phyloP scores from a whole-genome alignment of 2,329 filamentous ascomycete species.

The Calonectria multiphialidica region DNA sequence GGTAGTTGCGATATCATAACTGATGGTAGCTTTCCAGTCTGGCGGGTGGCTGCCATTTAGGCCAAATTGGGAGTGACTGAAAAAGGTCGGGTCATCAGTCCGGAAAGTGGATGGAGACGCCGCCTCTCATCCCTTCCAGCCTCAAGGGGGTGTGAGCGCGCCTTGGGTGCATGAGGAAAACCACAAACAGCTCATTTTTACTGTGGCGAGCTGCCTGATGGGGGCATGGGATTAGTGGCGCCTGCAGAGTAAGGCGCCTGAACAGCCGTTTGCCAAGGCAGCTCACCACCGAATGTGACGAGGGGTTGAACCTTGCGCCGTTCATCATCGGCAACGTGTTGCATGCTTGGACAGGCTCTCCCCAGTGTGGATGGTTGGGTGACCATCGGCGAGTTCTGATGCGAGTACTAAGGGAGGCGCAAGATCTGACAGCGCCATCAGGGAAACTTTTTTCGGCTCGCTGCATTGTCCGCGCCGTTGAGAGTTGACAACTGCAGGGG shows the following conservation, averaged over 20 bases:
- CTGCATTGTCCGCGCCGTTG: conserved; percentile 41
- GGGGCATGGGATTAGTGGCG: conserved; percentile 21
- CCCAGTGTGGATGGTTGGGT: conserved; percentile 7
- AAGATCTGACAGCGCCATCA: conserved; percentile 22
- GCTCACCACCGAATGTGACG: background rate
- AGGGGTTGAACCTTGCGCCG: conserved; percentile 4
- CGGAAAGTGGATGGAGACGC: conserved; percentile 8
- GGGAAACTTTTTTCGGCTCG: conserved; percentile 32
- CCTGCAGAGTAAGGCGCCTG: conserved; percentile 20
- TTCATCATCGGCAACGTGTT: conserved; percentile 2
- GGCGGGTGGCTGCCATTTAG: conserved; percentile 14
- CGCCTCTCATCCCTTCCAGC: conserved; percentile 8
- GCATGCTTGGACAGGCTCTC: background rate
- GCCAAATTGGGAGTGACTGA: conserved; percentile 1
- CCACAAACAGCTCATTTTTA: conserved; percentile 17
- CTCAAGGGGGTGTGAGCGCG: background rate
- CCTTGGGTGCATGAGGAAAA: background rate
- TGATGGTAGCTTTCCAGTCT: conserved; percentile 17
- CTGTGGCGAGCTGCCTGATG: conserved; percentile 14
- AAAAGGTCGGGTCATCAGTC: background rate
- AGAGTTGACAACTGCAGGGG: conserved; percentile 41
- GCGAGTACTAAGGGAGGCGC: conserved; percentile 18
- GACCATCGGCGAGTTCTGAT: conserved; percentile 26
- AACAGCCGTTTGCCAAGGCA: conserved; percentile 3
- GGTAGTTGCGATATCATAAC: conserved; percentile 33